These are phyloP conservation scores for Adiantum capillusveneris DNA, from an alignment of 75 land plant genomes.

Conservation along the genomic window DNA sequence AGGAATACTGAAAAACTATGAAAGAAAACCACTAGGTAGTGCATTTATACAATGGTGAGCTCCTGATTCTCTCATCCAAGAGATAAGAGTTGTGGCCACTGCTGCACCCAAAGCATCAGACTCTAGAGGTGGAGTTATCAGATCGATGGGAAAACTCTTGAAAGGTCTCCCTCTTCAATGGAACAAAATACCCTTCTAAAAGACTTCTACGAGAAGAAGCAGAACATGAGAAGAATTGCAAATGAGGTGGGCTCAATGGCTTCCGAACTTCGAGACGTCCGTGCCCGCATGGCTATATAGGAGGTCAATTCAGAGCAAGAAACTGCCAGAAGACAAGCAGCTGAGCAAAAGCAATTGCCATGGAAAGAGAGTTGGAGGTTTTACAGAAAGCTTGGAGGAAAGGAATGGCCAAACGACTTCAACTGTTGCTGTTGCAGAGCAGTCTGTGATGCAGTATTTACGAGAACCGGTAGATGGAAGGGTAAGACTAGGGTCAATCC, in stretches of 20 bases:
- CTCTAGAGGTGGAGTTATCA: no score
- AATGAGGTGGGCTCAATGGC: constrained; percentile 54
- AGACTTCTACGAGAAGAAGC: constrained; percentile 57
- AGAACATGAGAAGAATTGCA: constrained; percentile 38
- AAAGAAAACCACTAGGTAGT: no score
- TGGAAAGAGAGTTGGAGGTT: constrained; percentile 36
- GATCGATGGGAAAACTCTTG: no score
- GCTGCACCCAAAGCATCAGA: no score
- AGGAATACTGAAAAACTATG: no score
- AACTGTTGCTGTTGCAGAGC: no score
- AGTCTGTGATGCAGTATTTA: no score
- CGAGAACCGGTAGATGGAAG: constrained; percentile 44
- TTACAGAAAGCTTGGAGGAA: constrained; percentile 45
- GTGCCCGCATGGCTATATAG: constrained; percentile 28
- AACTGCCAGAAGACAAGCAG: constrained; percentile 35
- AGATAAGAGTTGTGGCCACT: no score
- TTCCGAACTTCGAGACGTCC: constrained; percentile 53
- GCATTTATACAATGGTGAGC: no score
- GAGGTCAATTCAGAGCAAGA: constrained; percentile 40
- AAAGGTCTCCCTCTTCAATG: no score
- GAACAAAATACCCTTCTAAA: constrained; percentile 17
- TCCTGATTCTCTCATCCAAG: no score
- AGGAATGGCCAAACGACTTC: no score
- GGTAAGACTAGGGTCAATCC: constrained; percentile 37
- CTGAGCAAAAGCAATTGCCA: constrained; percentile 41